Evolutionary conservation across 176 grass and related monocot genomes (phyloP).

Genomic region (Ampelocalamus luodianensis): DNA sequence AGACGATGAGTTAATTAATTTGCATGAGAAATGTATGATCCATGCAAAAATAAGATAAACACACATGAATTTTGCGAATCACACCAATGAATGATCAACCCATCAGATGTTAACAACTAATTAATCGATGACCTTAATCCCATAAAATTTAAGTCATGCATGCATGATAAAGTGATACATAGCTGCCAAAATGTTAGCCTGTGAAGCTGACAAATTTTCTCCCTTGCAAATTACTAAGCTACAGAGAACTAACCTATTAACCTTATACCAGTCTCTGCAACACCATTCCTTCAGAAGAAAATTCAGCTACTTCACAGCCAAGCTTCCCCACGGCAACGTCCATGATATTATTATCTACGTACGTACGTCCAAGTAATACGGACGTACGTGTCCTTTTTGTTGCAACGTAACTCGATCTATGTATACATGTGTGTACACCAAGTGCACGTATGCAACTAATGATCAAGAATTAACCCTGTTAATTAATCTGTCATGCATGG

Average conservation of each 20-base stretch:
- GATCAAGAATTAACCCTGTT: constrained; percentile 36
- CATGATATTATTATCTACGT: constrained; percentile 33
- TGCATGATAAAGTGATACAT: constrained; percentile 30
- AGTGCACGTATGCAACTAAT: not conserved
- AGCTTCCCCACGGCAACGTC: constrained; percentile 31
- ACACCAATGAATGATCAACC: not conserved
- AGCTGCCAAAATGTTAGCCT: constrained; percentile 41
- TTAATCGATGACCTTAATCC: constrained; percentile 2
- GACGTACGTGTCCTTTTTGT: not conserved
- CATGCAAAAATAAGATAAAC: not conserved
- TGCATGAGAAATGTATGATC: not conserved
- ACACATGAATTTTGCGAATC: not conserved
- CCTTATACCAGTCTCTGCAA: not conserved
- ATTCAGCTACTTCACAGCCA: constrained; percentile 91
- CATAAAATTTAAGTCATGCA: constrained; percentile 25
- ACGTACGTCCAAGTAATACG: not conserved
- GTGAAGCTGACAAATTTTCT: constrained; percentile 97
- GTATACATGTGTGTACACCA: not conserved
- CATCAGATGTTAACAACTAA: not conserved
- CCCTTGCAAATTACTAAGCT: constrained; percentile 43
- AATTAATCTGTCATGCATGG: constrained; percentile 15
- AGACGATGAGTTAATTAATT: not conserved
- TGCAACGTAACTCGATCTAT: not conserved
- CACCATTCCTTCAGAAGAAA: constrained; percentile 58
- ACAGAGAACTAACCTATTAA: constrained; percentile 1